These are phyloP conservation scores for Astrocystis sublimbata DNA, from an alignment of 495 filamentous ascomycete genomes.

Conservation along the genomic window DNA sequence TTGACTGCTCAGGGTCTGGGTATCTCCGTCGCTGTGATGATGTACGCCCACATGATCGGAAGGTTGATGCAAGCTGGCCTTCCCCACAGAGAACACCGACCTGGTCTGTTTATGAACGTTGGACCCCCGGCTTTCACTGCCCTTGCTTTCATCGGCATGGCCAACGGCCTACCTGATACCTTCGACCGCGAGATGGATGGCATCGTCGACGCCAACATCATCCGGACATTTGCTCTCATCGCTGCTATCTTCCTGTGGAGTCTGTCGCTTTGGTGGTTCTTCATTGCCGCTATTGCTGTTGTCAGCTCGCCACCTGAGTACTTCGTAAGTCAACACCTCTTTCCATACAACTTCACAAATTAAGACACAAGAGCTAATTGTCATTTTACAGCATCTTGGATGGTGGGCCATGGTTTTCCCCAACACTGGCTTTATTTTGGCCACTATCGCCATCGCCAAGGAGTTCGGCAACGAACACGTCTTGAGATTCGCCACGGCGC, in stretches of 20 bases:
- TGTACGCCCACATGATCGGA: constrained; percentile 60
- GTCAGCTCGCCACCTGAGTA: constrained; percentile 49
- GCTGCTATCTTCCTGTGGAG: constrained; percentile 68
- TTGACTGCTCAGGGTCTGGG: constrained; percentile 57
- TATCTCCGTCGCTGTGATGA: constrained; percentile 49
- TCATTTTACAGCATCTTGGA: constrained; percentile 48
- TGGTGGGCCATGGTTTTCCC: constrained; percentile 65
- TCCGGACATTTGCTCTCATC: constrained; percentile 55
- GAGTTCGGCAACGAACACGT: constrained; percentile 43
- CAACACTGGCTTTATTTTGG: constrained; percentile 58
- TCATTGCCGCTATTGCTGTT: constrained; percentile 55
- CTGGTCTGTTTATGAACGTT: constrained; percentile 73
- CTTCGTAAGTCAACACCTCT: constrained; percentile 43
- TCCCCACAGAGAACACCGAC: constrained; percentile 50
- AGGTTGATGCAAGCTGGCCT: constrained; percentile 62
- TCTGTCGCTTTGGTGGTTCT: constrained; percentile 72
- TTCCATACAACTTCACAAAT: too few relatives aligned
- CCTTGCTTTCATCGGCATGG: constrained; percentile 66
- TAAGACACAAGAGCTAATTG: too few relatives aligned
- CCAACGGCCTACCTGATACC: constrained; percentile 44
- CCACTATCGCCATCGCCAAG: constrained; percentile 49
- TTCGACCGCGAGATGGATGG: constrained; percentile 33
- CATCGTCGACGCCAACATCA: constrained; percentile 37
- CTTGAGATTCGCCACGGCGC: constrained; percentile 48
- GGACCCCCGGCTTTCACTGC: constrained; percentile 69